phyloP scores from a whole-genome alignment of 1,284 basidiomycete species.

The Lentinus polychrous region DNA sequence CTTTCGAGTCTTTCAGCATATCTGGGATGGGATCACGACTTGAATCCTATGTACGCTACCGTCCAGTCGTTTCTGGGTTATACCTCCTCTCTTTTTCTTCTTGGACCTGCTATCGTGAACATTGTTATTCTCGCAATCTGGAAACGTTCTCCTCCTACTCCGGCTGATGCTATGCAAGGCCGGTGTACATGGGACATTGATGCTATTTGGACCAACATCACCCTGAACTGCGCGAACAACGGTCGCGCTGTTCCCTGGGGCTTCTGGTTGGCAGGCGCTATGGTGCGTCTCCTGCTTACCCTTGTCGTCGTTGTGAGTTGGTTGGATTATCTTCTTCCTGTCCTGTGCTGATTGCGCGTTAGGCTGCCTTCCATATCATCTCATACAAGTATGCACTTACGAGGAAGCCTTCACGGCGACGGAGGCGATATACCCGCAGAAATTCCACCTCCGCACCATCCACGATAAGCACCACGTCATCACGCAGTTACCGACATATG shows the following conservation, averaged over 20 bases:
- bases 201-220: constrained; percentile 47
- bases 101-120: constrained; percentile 47
- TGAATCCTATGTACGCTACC: constrained; percentile 15
- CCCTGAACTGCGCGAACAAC: constrained; percentile 20
- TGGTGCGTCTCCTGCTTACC: constrained; percentile 47
- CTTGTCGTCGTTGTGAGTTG: constrained; percentile 41
- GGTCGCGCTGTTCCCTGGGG: constrained; percentile 33
- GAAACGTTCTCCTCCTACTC: constrained; percentile 29
- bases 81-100: constrained; percentile 39
- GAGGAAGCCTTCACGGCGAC: constrained; percentile 21
- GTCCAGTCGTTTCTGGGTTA: constrained; percentile 30
- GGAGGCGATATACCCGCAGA: constrained; percentile 19
- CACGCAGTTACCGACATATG: constrained; percentile 18
- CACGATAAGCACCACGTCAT: constrained; percentile 9
- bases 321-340: neutral
- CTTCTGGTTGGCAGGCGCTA: constrained; percentile 45
- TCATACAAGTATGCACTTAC: constrained; percentile 26
- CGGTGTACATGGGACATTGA: constrained; percentile 59
- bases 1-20: constrained; percentile 37
- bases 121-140: constrained; percentile 45
- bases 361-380: constrained; percentile 33
- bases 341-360: constrained; percentile 7
- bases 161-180: constrained; percentile 33
- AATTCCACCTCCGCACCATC: constrained; percentile 16
- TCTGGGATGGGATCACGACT: constrained; percentile 28